A percentile compares a stretch with the other conserved stretches of the same genome.
These are phyloP conservation scores for Crucihimalaya himalaica DNA, from an alignment of 345 rosid genomes.

Conservation along the genomic window DNA sequence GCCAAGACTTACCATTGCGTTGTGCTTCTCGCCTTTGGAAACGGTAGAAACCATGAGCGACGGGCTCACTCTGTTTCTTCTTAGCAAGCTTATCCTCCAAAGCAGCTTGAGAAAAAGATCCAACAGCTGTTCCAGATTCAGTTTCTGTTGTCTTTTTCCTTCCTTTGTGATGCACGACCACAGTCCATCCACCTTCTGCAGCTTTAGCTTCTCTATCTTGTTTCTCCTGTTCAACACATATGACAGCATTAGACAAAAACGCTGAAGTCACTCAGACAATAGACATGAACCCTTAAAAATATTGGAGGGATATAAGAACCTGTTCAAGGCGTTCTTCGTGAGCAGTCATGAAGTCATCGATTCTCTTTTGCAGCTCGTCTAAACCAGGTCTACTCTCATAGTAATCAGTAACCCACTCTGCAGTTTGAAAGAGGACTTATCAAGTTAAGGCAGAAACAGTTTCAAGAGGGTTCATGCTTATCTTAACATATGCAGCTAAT, in stretches of 20 bases:
- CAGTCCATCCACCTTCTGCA: conserved; percentile 98
- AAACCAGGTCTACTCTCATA: conserved; percentile 73
- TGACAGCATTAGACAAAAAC: neutral
- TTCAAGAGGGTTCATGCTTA: neutral
- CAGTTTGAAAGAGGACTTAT: conserved; percentile 18
- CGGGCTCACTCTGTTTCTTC: conserved; percentile 65
- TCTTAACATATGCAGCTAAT: conserved; percentile 1
- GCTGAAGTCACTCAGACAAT: neutral
- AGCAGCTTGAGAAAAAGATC: conserved; percentile 76
- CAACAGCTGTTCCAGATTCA: conserved; percentile 78
- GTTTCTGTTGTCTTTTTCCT: conserved; percentile 86
- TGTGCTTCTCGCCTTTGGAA: conserved; percentile 91
- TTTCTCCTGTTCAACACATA: conserved; percentile 56
- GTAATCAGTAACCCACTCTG: conserved; percentile 86
- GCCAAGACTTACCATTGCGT: conserved; percentile 61
- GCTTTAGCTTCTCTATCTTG: conserved; percentile 78
- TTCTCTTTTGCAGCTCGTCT: conserved; percentile 69
- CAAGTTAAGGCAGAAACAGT: conserved; percentile 1
- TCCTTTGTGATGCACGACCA: conserved; percentile 90
- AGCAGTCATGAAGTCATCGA: conserved; percentile 72
- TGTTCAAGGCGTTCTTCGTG: conserved; percentile 78
- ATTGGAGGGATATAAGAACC: conserved; percentile 45
- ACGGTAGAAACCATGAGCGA: conserved; percentile 78
- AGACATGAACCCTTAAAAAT: neutral
- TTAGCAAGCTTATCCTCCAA: conserved; percentile 60